Evolutionary conservation across 768 basidiomycete genomes (phyloP), one percentile per base, ranked within the genome.

Genomic region (Termitomyces sp.): DNA sequence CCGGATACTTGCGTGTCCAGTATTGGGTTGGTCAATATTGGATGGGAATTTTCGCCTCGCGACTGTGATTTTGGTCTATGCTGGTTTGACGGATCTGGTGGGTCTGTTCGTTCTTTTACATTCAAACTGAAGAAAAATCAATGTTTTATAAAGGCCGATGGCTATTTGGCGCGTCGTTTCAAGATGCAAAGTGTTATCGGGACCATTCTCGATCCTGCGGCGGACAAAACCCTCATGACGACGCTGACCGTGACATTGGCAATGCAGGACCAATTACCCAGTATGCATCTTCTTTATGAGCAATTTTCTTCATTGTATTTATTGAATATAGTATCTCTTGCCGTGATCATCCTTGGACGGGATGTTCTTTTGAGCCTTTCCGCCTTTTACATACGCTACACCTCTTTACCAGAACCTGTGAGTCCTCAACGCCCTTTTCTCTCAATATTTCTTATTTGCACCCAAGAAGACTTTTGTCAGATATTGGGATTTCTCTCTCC

Each of bases 401-500:
- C 86, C 1, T 89, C 95, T 1, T 73, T 98, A 14, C 91, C 95
- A 10, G 76, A 78, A 37, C 96, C 96, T 5, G 95, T 94, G 71
- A 50, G 91, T 72, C 51, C 30, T 46, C 47, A 26, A 47, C 5
- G 19, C 38, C 26, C 15, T 14, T 11, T 17, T 44, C 43, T 33
- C 37, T 59, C 54, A 46, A 19, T 47, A 9, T 21, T 26, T 43
- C 23, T 41, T 14, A 30, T 37, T 47, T 45, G 11, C 30, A 21
- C 5, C n/a, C 19, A 69, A 95, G 90, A 91, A 92, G 92, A 97
- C 94, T 0, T 88, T 93, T 66, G 68, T 75, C 26, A 84, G 97
- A 35, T 99, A 98, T 71, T 99, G 95, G 91, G 91, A 98, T 68
- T 92, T 97, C 60, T 90, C 91, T 10, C 84, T 97, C 50, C 94